Base-by-base conservation (phyloP, 2,329 filamentous ascomycete species). In the Diaporthe sp. region DNA sequence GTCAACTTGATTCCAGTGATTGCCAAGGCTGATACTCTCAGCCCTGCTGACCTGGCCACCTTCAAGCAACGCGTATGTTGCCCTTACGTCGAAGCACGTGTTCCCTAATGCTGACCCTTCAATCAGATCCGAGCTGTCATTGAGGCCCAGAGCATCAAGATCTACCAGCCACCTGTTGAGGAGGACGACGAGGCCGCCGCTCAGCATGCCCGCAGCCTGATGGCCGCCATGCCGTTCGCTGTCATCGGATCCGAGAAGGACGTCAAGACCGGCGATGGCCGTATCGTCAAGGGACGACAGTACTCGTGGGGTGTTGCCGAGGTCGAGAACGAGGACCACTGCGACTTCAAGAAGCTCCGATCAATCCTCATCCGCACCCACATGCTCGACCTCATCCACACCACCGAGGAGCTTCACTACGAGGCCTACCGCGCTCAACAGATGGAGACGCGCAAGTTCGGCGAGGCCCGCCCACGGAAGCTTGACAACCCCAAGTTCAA, bases 401-500 rank as follows among this genome's bases (percentile, higher is more conserved):
- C 97, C 79, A 99, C 97, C 80, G 97, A 99, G 88, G 97, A 99
- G 90, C 93, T 95, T 82, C 97, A 99, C 91, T 99, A 99, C 89
- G 97, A 99, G 88, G 96, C 95, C 77, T 99, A 99, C 90, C 96
- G 97, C 82, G 97, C 97, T 73, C 95, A 98, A 87, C 97, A 99
- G 88, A 99, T 99, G 97, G 97, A 99, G 90, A 99, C 97, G 70
- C 93, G 97, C 88, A 99, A 99, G 88, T 98, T 99, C 81, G 97
- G 97, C 87, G 97, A 99, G 89, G 96, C 96, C 76, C 93, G 96
- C 80, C 97, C 97, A 81, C 92, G 96, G 87, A 99, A 99, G 92
- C 90, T 99, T 82, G 97, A 99, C 89, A 99, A 99, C 90, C 97
- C 97, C 88, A 99, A 99, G 90, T 99, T 98, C 92, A 99, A 99